phyloP scores from a whole-genome alignment of 768 basidiomycete genomes.

The Collybia nuda region DNA sequence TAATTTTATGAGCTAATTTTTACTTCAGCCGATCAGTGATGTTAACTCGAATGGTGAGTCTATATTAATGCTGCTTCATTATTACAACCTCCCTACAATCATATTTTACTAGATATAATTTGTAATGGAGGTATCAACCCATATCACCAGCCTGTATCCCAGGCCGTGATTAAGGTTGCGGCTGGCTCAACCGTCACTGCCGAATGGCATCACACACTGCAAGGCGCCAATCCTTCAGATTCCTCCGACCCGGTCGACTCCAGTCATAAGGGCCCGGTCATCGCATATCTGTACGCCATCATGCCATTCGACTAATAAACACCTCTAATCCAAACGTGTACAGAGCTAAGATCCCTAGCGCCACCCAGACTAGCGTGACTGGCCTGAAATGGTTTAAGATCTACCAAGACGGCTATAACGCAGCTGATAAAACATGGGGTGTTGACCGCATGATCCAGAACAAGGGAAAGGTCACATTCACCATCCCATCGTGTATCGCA shows the following conservation, averaged over 20 bases:
- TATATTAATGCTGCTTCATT: too few species aligned
- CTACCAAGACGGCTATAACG: constrained; percentile 41
- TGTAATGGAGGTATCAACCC: constrained; percentile 64
- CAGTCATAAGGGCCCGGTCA: constrained; percentile 51
- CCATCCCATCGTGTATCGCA: constrained; percentile 42
- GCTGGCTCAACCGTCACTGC: constrained; percentile 54
- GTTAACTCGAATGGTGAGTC: constrained; percentile 46
- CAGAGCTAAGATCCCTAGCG: constrained; percentile 46
- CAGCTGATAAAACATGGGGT: constrained; percentile 36
- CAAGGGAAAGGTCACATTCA: constrained; percentile 50
- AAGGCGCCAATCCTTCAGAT: constrained; percentile 39
- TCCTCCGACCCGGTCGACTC: constrained; percentile 48
- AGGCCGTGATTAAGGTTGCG: constrained; percentile 43
- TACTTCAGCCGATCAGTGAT: constrained; percentile 49
- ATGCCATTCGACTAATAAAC: too few species aligned
- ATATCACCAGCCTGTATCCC: constrained; percentile 46
- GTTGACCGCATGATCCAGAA: constrained; percentile 45
- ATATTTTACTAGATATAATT: constrained; percentile 30
- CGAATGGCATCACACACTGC: constrained; percentile 51
- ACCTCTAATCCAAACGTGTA: background rate
- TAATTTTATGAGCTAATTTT: background rate
- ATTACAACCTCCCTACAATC: too few species aligned
- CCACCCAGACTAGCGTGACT: constrained; percentile 43
- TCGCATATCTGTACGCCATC: constrained; percentile 45
- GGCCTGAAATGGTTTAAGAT: constrained; percentile 58